A percentile compares a stretch with the other conserved stretches of the same genome.
These are phyloP conservation scores for Saccharomycopsis fodiens DNA, from an alignment of 805 yeast genomes.

Conservation along the genomic window DNA sequence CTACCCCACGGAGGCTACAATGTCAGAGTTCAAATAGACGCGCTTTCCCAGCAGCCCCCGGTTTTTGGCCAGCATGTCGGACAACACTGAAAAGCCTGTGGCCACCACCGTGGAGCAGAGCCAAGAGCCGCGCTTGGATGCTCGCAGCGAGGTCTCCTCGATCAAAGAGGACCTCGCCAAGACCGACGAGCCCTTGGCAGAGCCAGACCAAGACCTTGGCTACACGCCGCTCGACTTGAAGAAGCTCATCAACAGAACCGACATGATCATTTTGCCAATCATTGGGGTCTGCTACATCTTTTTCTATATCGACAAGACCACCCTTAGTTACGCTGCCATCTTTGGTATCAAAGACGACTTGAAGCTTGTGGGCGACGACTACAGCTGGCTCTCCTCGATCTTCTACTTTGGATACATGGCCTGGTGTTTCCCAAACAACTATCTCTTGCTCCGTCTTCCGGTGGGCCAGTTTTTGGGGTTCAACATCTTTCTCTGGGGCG, in stretches of 20 bases:
- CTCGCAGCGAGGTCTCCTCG: neutral
- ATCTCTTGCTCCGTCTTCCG: conserved; percentile 29
- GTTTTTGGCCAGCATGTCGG: too few species aligned
- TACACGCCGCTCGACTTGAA: conserved; percentile 35
- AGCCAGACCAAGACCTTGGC: neutral
- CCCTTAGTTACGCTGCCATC: conserved; percentile 37
- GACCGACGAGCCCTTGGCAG: neutral
- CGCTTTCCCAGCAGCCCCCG: too few species aligned
- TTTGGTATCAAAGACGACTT: conserved; percentile 35
- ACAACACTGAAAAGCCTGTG: too few species aligned
- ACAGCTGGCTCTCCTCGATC: conserved; percentile 34
- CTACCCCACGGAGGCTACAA: too few species aligned
- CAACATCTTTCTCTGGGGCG: conserved; percentile 30
- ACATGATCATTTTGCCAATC: conserved; percentile 30
- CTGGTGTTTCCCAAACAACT: conserved; percentile 35
- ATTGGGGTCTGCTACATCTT: conserved; percentile 29
- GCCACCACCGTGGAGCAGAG: neutral
- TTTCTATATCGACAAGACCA: conserved; percentile 36
- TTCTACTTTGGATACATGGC: conserved; percentile 35
- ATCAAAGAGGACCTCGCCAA: neutral
- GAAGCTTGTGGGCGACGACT: conserved; percentile 32
- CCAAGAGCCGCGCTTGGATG: too few species aligned
- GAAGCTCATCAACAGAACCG: conserved; percentile 33
- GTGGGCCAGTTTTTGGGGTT: conserved; percentile 29
- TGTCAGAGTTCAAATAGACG: too few species aligned